A percentile compares a stretch with the other conserved stretches of the same genome.
Evolutionary conservation across 139 green algal genomes (phyloP).

Genomic region (Auxenochlorella pyrenoidosa): DNA sequence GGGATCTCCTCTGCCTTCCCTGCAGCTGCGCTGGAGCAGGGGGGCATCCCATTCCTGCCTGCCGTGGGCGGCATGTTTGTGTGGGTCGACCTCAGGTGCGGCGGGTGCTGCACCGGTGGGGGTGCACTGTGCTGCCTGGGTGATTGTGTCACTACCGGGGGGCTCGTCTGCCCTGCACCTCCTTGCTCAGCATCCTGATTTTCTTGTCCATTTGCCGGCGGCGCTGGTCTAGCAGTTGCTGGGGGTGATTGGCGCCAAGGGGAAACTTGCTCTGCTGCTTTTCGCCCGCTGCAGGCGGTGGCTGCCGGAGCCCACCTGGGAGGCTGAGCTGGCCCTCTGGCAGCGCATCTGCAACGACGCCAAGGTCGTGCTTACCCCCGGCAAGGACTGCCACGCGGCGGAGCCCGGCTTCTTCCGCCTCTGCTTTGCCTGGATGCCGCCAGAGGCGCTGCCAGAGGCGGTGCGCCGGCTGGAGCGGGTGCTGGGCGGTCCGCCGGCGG

Average conservation of each 20-base stretch:
- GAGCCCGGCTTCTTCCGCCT: conserved; percentile 82
- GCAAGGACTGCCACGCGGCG: conserved; percentile 67
- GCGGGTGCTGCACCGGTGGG: background rate
- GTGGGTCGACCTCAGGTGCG: conserved; percentile 79
- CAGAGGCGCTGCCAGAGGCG: conserved; percentile 51
- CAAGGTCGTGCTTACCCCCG: conserved; percentile 48
- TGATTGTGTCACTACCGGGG: no score
- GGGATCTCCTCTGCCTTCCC: no score
- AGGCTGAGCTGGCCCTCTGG: conserved; percentile 72
- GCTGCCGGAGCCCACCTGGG: conserved; percentile 60
- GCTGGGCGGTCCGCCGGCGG: background rate
- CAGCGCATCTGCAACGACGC: conserved; percentile 48
- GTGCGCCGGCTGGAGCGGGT: conserved; percentile 47
- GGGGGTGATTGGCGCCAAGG: background rate
- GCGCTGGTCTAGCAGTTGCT: background rate
- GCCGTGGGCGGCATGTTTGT: conserved; percentile 76
- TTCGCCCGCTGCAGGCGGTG: conserved; percentile 16
- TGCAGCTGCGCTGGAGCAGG: conserved; percentile 58
- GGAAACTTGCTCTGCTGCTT: no score
- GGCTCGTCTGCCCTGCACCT: no score
- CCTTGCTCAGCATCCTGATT: no score
- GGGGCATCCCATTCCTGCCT: conserved; percentile 60
- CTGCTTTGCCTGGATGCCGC: conserved; percentile 77
- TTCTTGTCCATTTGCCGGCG: no score
- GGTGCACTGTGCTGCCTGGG: no score